Percentiles rank a stretch among this genome's conserved stretches.
Evolutionary conservation across 768 basidiomycete genomes (phyloP).

Genomic region (Lactifluus subvellereus): DNA sequence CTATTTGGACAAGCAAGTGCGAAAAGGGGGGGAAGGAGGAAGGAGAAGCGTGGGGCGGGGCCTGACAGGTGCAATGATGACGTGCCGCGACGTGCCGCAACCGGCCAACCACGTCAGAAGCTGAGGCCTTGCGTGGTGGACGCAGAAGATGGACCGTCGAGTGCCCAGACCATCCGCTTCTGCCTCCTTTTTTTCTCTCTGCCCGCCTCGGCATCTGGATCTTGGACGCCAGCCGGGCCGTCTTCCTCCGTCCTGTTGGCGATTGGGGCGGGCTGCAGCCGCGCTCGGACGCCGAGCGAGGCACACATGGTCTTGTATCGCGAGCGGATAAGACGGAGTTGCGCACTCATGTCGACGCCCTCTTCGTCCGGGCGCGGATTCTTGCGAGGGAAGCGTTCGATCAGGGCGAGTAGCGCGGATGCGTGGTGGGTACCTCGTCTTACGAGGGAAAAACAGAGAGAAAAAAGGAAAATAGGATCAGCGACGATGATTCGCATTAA

Average conservation of each 20-base stretch:
- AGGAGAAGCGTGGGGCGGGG: not conserved
- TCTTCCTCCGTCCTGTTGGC: slow-evolving; percentile 9
- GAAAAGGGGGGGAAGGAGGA: not conserved
- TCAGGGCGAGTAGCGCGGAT: slow-evolving; percentile 61
- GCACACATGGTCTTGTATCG: slow-evolving; percentile 85
- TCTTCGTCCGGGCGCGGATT: slow-evolving; percentile 56
- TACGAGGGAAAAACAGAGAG: not conserved
- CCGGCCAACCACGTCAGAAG: slow-evolving; percentile 23
- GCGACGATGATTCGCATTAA: slow-evolving; percentile 1
- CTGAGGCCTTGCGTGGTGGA: slow-evolving; percentile 16
- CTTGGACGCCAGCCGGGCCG: not conserved
- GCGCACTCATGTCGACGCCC: slow-evolving; percentile 65
- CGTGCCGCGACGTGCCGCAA: slow-evolving; percentile 7
- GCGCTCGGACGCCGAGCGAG: slow-evolving; percentile 61
- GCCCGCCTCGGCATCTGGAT: slow-evolving; percentile 1
- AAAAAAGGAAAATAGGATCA: slow-evolving; percentile 1
- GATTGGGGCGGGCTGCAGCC: slow-evolving; percentile 29
- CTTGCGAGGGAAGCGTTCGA: slow-evolving; percentile 65
- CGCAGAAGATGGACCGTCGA: slow-evolving; percentile 9
- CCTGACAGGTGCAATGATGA: not conserved
- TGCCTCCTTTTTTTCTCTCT: slow-evolving; percentile 7
- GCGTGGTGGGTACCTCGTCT: slow-evolving; percentile 63
- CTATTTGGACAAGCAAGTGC: not conserved
- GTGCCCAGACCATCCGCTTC: slow-evolving; percentile 16
- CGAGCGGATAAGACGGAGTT: slow-evolving; percentile 81